Percentiles rank a stretch among this genome's conserved stretches.
Conservation (phyloP, 2,329 filamentous ascomycete genomes). For the Arthroderma sp. region DNA sequence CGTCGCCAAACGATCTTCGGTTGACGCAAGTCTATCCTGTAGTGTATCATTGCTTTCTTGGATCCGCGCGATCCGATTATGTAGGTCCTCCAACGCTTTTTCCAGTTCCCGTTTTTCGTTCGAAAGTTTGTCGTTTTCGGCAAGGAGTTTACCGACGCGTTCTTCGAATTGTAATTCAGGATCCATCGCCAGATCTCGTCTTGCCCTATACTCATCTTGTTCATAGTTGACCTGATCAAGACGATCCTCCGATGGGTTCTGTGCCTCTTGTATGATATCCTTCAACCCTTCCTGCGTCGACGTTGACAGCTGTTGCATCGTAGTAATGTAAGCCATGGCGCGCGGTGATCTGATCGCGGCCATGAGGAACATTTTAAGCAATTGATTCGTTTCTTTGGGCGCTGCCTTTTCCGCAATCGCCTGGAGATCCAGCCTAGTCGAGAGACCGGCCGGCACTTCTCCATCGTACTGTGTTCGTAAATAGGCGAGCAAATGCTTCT, state of each 20-base stretch:
- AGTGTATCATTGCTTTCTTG: slow-evolving; percentile 37
- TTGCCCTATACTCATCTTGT: slow-evolving; percentile 20
- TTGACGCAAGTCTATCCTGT: slow-evolving; percentile 32
- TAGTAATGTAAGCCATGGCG: slow-evolving; percentile 40
- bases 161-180: slow-evolving; percentile 36
- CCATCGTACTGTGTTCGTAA: slow-evolving; percentile 34
- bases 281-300: slow-evolving; percentile 34
- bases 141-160: slow-evolving; percentile 34
- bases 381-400: slow-evolving; percentile 35
- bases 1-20: slow-evolving; percentile 40
- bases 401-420: slow-evolving; percentile 32
- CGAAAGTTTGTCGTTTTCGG: slow-evolving; percentile 45
- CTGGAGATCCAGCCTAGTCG: slow-evolving; percentile 33
- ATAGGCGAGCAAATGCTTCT: slow-evolving; percentile 33
- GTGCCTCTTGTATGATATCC: slow-evolving; percentile 34
- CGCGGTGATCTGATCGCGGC: slow-evolving; percentile 49
- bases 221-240: slow-evolving; percentile 25
- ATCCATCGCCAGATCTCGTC: slow-evolving; percentile 26
- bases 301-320: slow-evolving; percentile 30
- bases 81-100: slow-evolving; percentile 39
- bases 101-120: slow-evolving; percentile 38
- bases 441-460: slow-evolving; percentile 27
- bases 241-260: slow-evolving; percentile 27
- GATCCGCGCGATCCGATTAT: slow-evolving; percentile 45
- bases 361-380: slow-evolving; percentile 51